These are phyloP conservation scores for Sisymbrium altissimum DNA, from an alignment of 345 rosid species.

Conservation along the genomic window DNA sequence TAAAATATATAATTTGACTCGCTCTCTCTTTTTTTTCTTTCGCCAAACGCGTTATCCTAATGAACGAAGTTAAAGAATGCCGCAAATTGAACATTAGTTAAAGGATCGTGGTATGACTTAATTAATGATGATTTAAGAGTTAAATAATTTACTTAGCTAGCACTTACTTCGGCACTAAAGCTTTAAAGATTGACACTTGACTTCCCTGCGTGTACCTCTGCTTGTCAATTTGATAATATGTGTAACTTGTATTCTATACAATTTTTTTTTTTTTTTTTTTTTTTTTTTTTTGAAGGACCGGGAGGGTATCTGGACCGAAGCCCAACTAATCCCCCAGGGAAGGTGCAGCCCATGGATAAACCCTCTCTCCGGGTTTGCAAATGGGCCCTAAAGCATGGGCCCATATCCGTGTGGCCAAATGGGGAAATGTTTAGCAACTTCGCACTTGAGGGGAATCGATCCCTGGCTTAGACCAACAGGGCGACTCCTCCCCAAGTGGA, in stretches of 20 bases:
- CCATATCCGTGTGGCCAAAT: no score
- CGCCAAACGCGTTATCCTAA: conserved; percentile 20
- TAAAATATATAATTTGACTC: neutral
- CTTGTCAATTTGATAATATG: neutral
- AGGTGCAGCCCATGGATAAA: no score
- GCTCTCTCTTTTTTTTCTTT: neutral
- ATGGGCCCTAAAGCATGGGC: no score
- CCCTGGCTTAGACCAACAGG: no score
- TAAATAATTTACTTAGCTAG: neutral
- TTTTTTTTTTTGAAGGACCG: no score
- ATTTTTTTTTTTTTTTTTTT: no score
- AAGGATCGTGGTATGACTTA: neutral
- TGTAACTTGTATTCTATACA: neutral
- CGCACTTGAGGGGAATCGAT: no score
- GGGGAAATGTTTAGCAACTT: no score
- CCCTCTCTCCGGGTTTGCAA: no score
- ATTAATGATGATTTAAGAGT: conserved; percentile 5
- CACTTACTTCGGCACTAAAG: conserved; percentile 22
- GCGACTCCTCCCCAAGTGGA: no score
- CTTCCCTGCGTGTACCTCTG: neutral
- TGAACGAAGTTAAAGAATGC: neutral
- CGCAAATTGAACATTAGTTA: conserved; percentile 23
- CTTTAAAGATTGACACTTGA: conserved; percentile 15
- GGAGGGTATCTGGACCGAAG: no score
- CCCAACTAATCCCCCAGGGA: no score